Base-by-base conservation (phyloP, 73 alveolate species). In the Halteria grandinella region DNA sequence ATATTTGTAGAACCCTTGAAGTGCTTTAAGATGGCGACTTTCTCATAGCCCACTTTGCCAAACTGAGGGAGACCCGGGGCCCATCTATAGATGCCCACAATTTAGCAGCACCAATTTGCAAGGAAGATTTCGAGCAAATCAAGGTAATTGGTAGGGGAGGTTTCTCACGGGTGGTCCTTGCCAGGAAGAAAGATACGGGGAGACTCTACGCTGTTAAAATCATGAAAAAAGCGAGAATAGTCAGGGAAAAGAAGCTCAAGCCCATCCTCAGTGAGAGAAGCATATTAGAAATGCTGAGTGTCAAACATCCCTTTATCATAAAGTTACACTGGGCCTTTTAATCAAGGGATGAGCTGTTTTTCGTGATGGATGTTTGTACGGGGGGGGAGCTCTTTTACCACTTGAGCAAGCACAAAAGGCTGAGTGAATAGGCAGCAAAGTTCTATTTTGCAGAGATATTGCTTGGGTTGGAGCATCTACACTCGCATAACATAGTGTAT, bases 131-230 rank as follows among this genome's bases (percentile, higher is more conserved):
- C 34, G 85, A 84, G 23, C 28, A 43, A 32, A 73, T 93, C 0
- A 83, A 92, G 39, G 88, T 93, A 8, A 91, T 93, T 54, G 98
- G 98, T 8, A 79, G 85, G 43, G 98, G 98, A 3, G 97, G 97
- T 4, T 93, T 86, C 44, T 79, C 95, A 18, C 74, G 83, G 41
- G 98, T 93, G 0, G 58, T 70, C 75, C 63, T 79, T 25, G 97
- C 89, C 21, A 21, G 96, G 74, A 87, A 88, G 36, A 82, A 89
- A 55, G 95, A 88, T 48, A 88, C 97, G 12, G 97, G 95, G 23
- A 50, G 93, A 51, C 73, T 92, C 29, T 92, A 55, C 72, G 98
- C 98, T 1, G 32, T 92, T 59, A 92, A 92, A 62, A 52, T 75
- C 23, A 82, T 92, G 83, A 83, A 83, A 51, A 92, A 91, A 55